These are phyloP conservation scores for Clavispora vitiphila DNA, from an alignment of 805 yeast genomes.

Conservation along the genomic window DNA sequence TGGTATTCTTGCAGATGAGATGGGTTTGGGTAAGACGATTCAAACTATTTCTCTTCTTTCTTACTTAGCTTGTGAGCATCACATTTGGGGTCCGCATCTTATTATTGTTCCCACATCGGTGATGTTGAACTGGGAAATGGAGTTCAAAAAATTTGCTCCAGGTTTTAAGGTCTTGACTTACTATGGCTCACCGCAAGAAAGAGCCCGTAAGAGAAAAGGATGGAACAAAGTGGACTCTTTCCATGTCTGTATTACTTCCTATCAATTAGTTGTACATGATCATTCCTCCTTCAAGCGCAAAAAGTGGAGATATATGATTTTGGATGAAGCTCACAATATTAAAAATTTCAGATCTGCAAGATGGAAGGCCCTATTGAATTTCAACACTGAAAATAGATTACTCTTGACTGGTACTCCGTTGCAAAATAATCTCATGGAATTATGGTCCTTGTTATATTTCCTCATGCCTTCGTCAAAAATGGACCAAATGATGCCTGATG, in stretches of 20 bases:
- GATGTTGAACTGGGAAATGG: conserved; percentile 99
- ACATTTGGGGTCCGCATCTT: conserved; percentile 96
- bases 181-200: conserved; percentile 94
- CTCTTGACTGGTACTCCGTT: conserved; percentile 95
- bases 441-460: conserved; percentile 93
- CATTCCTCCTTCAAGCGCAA: conserved; percentile 90
- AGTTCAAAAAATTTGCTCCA: conserved; percentile 95
- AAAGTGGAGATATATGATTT: conserved; percentile 92
- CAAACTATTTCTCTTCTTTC: conserved; percentile 87
- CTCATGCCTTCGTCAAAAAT: conserved; percentile 88
- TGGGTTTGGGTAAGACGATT: conserved; percentile 97
- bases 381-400: conserved; percentile 84
- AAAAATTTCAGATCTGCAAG: conserved; percentile 94
- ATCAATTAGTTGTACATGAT: conserved; percentile 96
- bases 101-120: conserved; percentile 98
- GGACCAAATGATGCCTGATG: conserved; percentile 77
- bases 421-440: conserved; percentile 89
- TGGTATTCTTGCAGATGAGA: conserved; percentile 97
- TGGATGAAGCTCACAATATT: conserved; percentile 97
- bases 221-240: conserved; percentile 97
- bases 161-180: conserved; percentile 94
- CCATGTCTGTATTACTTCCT: conserved; percentile 95
- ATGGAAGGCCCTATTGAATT: conserved; percentile 93
- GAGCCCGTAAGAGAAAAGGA: conserved; percentile 92
- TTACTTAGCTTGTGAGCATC: conserved; percentile 88